A percentile compares a stretch with the other conserved stretches of the same genome.
Evolutionary conservation across 2,329 filamentous ascomycete genomes (phyloP).

Genomic region (Coccinonectria pachysandricola): DNA sequence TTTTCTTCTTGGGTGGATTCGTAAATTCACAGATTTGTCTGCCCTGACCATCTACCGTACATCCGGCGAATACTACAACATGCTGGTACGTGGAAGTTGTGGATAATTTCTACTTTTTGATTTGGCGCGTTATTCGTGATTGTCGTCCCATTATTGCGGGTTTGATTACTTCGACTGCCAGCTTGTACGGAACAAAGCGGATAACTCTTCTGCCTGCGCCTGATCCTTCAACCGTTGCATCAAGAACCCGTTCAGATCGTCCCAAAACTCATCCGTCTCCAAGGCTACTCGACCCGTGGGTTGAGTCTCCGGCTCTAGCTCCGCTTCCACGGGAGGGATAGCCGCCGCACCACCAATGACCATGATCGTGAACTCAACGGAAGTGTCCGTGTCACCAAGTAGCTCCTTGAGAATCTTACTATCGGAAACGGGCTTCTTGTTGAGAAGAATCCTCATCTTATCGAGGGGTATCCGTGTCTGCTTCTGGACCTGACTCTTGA

Average conservation of each 20-base stretch:
- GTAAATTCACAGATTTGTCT: constrained; percentile 19
- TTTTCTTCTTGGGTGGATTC: constrained; percentile 17
- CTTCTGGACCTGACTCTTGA: constrained; percentile 60
- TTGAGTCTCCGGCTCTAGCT: constrained; percentile 18
- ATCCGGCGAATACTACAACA: constrained; percentile 19
- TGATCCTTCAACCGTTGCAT: constrained; percentile 68
- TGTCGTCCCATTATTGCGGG: constrained; percentile 9
- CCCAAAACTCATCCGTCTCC: constrained; percentile 71
- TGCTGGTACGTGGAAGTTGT: constrained; percentile 20
- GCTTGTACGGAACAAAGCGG: constrained; percentile 56
- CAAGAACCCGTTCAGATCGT: constrained; percentile 72
- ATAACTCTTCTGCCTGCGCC: constrained; percentile 51
- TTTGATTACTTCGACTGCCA: constrained; percentile 45
- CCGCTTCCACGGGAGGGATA: constrained; percentile 30
- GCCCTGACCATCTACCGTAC: constrained; percentile 21
- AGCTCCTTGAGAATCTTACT: constrained; percentile 69
- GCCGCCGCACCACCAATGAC: constrained; percentile 60
- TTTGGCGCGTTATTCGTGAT: constrained; percentile 7
- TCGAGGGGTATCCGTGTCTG: constrained; percentile 55
- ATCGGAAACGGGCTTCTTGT: constrained; percentile 77
- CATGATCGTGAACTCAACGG: constrained; percentile 77
- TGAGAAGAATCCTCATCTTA: constrained; percentile 77
- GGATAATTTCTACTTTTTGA: too few species aligned
- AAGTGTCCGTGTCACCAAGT: constrained; percentile 37
- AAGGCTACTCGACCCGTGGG: constrained; percentile 49